Percentiles rank a stretch among this genome's conserved stretches.
phyloP scores from a whole-genome alignment of 1,284 basidiomycete genomes.

The Vanrija humicola region DNA sequence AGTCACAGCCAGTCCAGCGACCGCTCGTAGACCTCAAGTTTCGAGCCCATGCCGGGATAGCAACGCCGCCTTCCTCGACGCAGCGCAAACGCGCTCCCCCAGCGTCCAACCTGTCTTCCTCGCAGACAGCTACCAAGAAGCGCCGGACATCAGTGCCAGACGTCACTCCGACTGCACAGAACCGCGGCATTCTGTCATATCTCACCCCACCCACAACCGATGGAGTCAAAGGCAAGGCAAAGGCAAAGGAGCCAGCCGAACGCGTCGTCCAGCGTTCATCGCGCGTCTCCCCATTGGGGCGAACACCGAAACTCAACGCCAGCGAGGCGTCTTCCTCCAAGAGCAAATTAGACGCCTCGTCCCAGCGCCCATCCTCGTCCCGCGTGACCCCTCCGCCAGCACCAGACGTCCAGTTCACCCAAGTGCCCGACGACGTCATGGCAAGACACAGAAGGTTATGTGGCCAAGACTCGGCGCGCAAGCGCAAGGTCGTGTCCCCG shows the following conservation, averaged over 20 bases:
- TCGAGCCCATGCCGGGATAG: slow-evolving; percentile 16
- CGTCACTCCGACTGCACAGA: slow-evolving; percentile 3
- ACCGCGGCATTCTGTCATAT: slow-evolving; percentile 2
- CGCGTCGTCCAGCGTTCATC: too few species aligned
- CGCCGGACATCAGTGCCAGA: background rate
- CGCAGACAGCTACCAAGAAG: background rate
- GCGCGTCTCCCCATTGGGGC: too few species aligned
- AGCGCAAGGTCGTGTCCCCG: slow-evolving; percentile 10
- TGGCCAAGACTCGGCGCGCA: slow-evolving; percentile 18
- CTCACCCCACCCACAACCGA: slow-evolving; percentile 12
- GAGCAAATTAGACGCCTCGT: background rate
- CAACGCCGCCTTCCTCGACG: slow-evolving; percentile 25
- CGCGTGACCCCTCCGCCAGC: background rate
- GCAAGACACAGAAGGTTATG: slow-evolving; percentile 23
- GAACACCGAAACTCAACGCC: background rate
- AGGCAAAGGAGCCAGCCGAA: background rate
- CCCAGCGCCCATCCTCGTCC: background rate
- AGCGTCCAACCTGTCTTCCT: background rate
- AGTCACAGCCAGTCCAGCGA: slow-evolving; percentile 5
- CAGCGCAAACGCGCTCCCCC: background rate
- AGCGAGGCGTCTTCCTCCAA: background rate
- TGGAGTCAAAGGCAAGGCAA: background rate
- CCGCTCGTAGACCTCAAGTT: slow-evolving; percentile 11
- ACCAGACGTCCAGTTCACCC: slow-evolving; percentile 18
- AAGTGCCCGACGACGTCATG: slow-evolving; percentile 24